Base-by-base conservation (phyloP, 495 filamentous ascomycete species). In the Astrothelium subdiscretum region DNA sequence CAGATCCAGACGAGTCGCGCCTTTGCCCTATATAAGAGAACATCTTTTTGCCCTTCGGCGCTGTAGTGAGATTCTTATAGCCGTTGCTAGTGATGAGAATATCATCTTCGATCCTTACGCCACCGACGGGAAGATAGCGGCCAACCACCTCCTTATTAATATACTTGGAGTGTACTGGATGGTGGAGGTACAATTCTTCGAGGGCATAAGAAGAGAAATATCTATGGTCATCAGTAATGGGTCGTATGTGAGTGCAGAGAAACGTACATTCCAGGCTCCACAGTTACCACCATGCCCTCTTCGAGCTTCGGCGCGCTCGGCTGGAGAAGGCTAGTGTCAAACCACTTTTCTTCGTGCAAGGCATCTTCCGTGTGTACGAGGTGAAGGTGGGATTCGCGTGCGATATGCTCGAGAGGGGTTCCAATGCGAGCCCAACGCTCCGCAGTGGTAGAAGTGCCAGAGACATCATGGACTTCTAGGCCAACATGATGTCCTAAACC, bases 81-180 rank as follows among this genome's bases (percentile, higher is more conserved):
- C 90, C 90, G 35, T 80, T 78, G 29, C 80, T 77, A 2, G 90
- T 95, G 15, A 96, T 84, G 12, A 95, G 77, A 58, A 96, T 86
- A 72, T 91, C 88, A 73, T 96, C 92, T 76, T 97, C 92, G 65
- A 97, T 92, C 38, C 92, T 81, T 31, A 94, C 91, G 15, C 92
- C 92, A 20, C 92, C 92, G 26, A 96, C 84, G 29, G 78, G 78
- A 65, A 87, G 86, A 69, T 89, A 96, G 65, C 80, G 79, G 18
- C 82, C 81, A 2, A 95, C 79, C 38, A 86, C 82, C 2, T 82
- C 78, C 62, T 80, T 80, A 77, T 96, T 81, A 74, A 97, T 91
- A 70, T 84, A 92, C 44, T 79, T 75, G 22, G 78, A 76, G 61
- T 90, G 86, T 54, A 78, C 69, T 0, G 82, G 78, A 65, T 85